phyloP scores from a whole-genome alignment of 805 yeast genomes.

The Hermanozyma aechmeae region DNA sequence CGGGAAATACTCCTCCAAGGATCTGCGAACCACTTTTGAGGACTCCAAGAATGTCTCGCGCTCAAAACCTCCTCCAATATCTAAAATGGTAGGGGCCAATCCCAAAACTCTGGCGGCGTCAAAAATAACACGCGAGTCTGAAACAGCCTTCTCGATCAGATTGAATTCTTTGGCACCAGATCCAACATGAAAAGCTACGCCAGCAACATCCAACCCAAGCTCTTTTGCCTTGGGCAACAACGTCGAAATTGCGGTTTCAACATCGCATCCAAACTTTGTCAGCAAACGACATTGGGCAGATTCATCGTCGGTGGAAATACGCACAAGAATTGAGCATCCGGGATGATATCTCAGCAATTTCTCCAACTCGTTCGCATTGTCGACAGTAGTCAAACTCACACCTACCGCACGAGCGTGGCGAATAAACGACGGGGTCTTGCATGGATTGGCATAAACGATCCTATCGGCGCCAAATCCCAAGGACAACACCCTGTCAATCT shows the following conservation, averaged over 20 bases:
- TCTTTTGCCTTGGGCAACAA: conserved; percentile 55
- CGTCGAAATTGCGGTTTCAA: conserved; percentile 38
- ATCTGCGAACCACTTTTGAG: conserved; percentile 44
- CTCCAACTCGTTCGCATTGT: conserved; percentile 74
- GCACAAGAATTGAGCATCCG: conserved; percentile 56
- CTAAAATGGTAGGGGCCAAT: conserved; percentile 47
- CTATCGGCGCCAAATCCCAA: conserved; percentile 56
- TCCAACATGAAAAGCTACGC: conserved; percentile 94
- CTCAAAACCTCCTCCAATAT: conserved; percentile 92
- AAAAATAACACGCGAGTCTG: conserved; percentile 62
- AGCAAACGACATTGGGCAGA: conserved; percentile 79
- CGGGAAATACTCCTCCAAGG: conserved; percentile 58
- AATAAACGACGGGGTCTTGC: conserved; percentile 78
- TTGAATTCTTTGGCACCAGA: conserved; percentile 77
- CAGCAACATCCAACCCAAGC: conserved; percentile 57
- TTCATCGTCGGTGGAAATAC: conserved; percentile 86
- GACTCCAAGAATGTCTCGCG: conserved; percentile 51
- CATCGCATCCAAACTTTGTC: conserved; percentile 80
- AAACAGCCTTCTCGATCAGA: conserved; percentile 60
- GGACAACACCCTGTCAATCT: conserved; percentile 57
- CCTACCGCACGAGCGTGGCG: conserved; percentile 52
- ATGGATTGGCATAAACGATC: conserved; percentile 89
- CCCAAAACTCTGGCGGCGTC: conserved; percentile 43
- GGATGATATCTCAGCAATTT: conserved; percentile 68
- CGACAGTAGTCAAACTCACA: conserved; percentile 78